Conservation (phyloP, 2,329 filamentous ascomycete species). For the Ophiostoma pallidulum region DNA sequence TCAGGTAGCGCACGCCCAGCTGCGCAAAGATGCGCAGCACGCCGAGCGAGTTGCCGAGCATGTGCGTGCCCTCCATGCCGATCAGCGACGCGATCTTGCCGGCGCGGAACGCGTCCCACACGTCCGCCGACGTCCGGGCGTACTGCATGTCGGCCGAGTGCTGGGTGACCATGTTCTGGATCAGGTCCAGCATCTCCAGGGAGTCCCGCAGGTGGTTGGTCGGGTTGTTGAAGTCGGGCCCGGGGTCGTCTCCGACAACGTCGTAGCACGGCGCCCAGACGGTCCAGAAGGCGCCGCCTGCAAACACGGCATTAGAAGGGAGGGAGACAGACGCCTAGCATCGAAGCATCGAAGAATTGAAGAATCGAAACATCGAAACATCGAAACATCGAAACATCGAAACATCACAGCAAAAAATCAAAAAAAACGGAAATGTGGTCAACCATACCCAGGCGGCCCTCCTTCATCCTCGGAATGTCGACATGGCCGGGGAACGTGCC, state of each 20-base stretch:
- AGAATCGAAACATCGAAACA: too few relatives aligned
- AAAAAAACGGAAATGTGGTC: too few relatives aligned
- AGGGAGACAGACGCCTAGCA: too few relatives aligned
- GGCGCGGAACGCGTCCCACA: conserved; percentile 15
- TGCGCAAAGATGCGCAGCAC: conserved; percentile 9
- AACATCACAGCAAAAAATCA: too few relatives aligned
- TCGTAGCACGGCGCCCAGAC: conserved; percentile 18
- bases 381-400: too few relatives aligned
- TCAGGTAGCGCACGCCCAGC: conserved; percentile 25
- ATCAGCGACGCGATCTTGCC: conserved; percentile 21
- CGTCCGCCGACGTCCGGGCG: neutral
- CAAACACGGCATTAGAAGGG: too few relatives aligned
- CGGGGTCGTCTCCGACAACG: conserved; percentile 13
- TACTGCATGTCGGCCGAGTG: neutral
- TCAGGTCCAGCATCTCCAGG: conserved; percentile 8
- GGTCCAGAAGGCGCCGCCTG: conserved; percentile 20
- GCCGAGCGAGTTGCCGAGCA: conserved; percentile 18
- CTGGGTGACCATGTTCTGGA: neutral
- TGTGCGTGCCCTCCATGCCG: conserved; percentile 20
- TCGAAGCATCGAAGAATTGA: too few relatives aligned
- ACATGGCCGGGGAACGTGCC: conserved; percentile 12
- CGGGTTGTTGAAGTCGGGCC: conserved; percentile 7
- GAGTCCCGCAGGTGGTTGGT: conserved; percentile 1
- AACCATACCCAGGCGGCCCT: conserved; percentile 16
- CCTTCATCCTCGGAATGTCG: conserved; percentile 16